A percentile compares a stretch with the other conserved stretches of the same genome.
Evolutionary conservation across 139 green algal genomes (phyloP).

Genomic region (Zygnema cylindricum): DNA sequence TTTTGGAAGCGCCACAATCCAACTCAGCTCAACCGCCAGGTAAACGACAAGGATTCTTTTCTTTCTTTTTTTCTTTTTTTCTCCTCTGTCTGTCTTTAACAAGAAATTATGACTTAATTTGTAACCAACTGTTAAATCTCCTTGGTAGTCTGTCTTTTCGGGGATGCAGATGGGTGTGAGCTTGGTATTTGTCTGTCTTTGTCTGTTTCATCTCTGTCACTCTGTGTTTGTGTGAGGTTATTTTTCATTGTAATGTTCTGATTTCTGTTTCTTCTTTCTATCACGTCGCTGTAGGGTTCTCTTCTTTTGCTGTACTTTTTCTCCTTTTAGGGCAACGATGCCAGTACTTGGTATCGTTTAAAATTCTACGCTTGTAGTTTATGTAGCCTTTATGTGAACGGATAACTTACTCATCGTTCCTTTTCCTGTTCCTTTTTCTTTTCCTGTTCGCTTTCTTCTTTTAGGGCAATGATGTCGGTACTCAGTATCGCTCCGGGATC

Average conservation of each 20-base stretch:
- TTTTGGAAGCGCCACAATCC: constrained; percentile 83
- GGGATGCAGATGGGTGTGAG: background rate
- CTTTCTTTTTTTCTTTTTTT: constrained; percentile 20
- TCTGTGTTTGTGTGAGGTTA: constrained; percentile 28
- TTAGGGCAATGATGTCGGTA: constrained; percentile 78
- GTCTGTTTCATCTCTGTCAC: constrained; percentile 30
- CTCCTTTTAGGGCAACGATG: background rate
- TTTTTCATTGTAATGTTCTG: constrained; percentile 38
- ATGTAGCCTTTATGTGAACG: background rate
- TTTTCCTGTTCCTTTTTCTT: background rate
- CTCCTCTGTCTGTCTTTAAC: background rate
- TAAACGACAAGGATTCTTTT: background rate
- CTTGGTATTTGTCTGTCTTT: constrained; percentile 17
- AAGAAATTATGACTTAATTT: background rate
- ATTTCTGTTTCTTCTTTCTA: background rate
- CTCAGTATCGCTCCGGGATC: constrained; percentile 81
- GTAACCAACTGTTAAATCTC: background rate
- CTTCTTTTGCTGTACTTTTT: background rate
- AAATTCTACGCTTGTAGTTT: background rate
- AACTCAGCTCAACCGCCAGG: constrained; percentile 76
- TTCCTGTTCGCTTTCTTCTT: background rate
- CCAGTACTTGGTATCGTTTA: background rate
- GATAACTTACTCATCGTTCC: background rate
- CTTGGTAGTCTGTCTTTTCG: constrained; percentile 17
- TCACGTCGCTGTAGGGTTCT: background rate